phyloP scores from a whole-genome alignment of 1,284 basidiomycete genomes.

The Ustilago hordei region DNA sequence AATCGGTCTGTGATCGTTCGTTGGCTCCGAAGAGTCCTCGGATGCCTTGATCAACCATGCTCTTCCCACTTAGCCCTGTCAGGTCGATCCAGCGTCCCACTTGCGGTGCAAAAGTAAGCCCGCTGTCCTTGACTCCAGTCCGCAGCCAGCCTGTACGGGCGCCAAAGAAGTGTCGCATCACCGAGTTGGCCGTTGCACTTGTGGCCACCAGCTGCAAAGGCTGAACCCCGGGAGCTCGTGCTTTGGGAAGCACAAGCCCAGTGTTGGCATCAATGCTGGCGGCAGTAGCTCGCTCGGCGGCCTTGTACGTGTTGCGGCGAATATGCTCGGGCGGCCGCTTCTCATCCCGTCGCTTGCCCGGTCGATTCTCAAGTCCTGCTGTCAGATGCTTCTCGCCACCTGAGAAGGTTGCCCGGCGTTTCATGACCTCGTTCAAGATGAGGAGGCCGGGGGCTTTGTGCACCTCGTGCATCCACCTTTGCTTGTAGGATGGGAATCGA shows the following conservation, averaged over 20 bases:
- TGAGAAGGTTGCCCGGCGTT: constrained; percentile 55
- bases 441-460: constrained; percentile 63
- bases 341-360: constrained; percentile 47
- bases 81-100: constrained; percentile 66
- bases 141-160: constrained; percentile 68
- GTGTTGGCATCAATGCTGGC: constrained; percentile 15
- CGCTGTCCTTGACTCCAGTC: constrained; percentile 54
- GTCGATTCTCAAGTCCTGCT: constrained; percentile 61
- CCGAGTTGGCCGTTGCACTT: constrained; percentile 67
- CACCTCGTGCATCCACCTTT: constrained; percentile 61
- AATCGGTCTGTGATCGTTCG: constrained; percentile 33
- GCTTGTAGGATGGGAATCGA: constrained; percentile 62
- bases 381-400: constrained; percentile 56
- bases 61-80: constrained; percentile 58
- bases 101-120: constrained; percentile 33
- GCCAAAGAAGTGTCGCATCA: constrained; percentile 67
- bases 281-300: constrained; percentile 36
- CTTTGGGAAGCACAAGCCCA: constrained; percentile 38
- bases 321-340: constrained; percentile 54
- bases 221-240: constrained; percentile 31
- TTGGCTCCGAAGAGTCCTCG: constrained; percentile 41
- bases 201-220: constrained; percentile 64
- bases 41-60: constrained; percentile 49
- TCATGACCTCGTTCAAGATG: constrained; percentile 62
- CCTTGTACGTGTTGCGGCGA: constrained; percentile 56